phyloP scores from a whole-genome alignment of 2,329 filamentous ascomycete genomes.

The Chrysoporthe deuterocubensis region DNA sequence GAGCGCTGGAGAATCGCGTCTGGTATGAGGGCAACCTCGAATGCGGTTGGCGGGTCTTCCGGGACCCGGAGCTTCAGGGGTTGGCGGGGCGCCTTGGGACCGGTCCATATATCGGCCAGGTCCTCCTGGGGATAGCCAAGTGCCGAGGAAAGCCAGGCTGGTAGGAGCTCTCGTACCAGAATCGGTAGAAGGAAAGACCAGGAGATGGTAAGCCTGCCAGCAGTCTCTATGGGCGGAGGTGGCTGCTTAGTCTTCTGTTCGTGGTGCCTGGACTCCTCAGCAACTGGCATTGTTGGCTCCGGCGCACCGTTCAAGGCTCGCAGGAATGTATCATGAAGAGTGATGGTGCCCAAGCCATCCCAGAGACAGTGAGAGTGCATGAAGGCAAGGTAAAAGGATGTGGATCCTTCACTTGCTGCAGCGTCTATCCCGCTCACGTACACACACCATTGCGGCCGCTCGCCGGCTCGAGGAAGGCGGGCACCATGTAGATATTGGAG shows the following conservation, averaged over 20 bases:
- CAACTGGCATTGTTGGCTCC: not conserved
- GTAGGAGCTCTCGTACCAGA: not conserved
- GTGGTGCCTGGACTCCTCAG: too few species aligned
- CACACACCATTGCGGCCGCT: not conserved
- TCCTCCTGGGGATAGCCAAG: not conserved
- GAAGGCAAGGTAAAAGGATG: not conserved
- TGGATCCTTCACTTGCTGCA: not conserved
- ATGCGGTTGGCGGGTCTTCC: not conserved
- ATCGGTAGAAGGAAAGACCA: conserved; percentile 1
- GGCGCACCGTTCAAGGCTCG: not conserved
- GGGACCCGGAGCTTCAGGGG: not conserved
- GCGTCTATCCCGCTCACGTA: not conserved
- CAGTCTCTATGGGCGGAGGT: not conserved
- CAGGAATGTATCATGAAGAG: not conserved
- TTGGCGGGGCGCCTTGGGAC: not conserved
- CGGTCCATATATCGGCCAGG: not conserved
- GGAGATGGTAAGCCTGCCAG: not conserved
- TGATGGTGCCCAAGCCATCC: not conserved
- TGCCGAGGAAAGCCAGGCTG: not conserved
- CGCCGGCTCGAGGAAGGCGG: not conserved
- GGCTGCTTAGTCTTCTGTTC: not conserved
- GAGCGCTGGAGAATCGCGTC: not conserved
- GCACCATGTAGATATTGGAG: not conserved
- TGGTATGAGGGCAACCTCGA: not conserved
- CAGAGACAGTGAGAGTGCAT: conserved; percentile 1